Evolutionary conservation across 2,329 filamentous ascomycete species (phyloP).

Genomic region (Diaporthe eres): DNA sequence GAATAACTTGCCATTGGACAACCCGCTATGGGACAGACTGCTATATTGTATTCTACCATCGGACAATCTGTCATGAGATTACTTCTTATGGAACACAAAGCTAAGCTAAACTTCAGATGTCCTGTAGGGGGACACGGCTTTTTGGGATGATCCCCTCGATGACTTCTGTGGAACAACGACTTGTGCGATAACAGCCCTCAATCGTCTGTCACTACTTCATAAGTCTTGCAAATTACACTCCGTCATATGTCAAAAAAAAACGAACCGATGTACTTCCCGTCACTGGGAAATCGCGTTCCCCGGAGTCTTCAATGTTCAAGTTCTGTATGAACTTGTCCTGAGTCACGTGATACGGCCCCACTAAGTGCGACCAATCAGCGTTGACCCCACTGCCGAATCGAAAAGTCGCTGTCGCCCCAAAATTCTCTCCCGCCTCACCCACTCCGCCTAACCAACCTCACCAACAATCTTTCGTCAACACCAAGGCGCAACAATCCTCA

Average conservation of each 20-base stretch:
- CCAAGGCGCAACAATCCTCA: constrained; percentile 67
- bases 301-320: background rate
- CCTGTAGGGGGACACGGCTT: too few relatives aligned
- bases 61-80: background rate
- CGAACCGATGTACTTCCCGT: background rate
- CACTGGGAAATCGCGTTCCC: background rate
- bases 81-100: background rate
- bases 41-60: background rate
- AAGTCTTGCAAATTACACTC: background rate
- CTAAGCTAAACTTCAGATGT: background rate
- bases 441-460: constrained; percentile 36
- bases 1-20: background rate
- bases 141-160: background rate
- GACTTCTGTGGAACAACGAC: background rate
- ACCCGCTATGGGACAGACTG: background rate
- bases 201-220: background rate
- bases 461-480: constrained; percentile 45
- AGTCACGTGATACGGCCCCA: background rate
- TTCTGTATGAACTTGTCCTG: background rate
- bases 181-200: background rate
- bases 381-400: background rate
- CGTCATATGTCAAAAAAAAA: background rate
- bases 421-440: background rate
- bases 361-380: background rate
- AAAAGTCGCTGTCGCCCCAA: constrained; percentile 16